Evolutionary conservation across 192 early-diverging fungal genomes (phyloP).

Genomic region (Rhizophagus prolifer): DNA sequence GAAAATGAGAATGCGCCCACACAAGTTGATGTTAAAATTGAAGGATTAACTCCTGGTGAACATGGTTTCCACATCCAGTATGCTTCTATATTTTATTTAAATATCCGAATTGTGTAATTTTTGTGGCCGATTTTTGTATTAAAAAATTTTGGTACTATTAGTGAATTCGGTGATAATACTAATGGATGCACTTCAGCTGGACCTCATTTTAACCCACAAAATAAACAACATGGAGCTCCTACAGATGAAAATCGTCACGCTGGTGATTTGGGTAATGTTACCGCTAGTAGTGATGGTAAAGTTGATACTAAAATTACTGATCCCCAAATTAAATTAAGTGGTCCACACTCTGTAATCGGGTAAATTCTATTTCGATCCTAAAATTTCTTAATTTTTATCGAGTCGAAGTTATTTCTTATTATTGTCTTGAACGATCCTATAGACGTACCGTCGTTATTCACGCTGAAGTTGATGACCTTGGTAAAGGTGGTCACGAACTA

Average conservation of each 20-base stretch:
- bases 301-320: constrained; percentile 58
- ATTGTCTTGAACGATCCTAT: background rate
- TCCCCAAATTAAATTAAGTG: constrained; percentile 69
- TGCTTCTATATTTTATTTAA: constrained; percentile 7
- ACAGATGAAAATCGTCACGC: constrained; percentile 68
- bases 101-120: background rate
- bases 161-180: constrained; percentile 79
- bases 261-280: constrained; percentile 90
- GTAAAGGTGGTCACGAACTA: constrained; percentile 69
- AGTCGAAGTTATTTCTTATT: constrained; percentile 7
- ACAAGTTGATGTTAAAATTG: constrained; percentile 55
- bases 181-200: constrained; percentile 87
- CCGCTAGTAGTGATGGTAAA: constrained; percentile 53
- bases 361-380: constrained; percentile 30
- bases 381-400: no score
- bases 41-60: constrained; percentile 65
- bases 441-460: constrained; percentile 85
- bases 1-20: constrained; percentile 53
- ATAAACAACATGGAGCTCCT: constrained; percentile 78
- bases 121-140: background rate
- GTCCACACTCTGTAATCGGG: constrained; percentile 75
- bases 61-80: constrained; percentile 91
- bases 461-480: constrained; percentile 83
- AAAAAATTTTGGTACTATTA: background rate
- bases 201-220: constrained; percentile 82